These are phyloP conservation scores for Neoboletus subvelutipes DNA, from an alignment of 768 basidiomycete species.

Conservation along the genomic window DNA sequence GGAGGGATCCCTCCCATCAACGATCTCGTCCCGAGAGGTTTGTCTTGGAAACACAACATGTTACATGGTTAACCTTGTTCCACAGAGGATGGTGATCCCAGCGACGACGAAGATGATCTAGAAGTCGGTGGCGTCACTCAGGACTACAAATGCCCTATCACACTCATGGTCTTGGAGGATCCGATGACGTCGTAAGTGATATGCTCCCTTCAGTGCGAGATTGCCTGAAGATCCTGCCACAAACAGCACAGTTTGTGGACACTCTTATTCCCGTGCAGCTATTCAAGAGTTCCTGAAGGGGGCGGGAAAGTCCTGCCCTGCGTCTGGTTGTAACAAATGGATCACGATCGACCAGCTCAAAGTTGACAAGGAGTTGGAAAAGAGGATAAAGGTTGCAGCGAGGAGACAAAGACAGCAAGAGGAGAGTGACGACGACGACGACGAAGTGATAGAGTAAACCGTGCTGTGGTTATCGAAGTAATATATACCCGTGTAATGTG, in stretches of 20 bases:
- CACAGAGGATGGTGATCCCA: constrained; percentile 75
- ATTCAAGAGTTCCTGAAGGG: constrained; percentile 62
- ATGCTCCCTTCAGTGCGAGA: not conserved
- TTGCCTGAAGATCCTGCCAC: not conserved
- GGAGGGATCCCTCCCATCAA: constrained; percentile 75
- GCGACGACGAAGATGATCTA: constrained; percentile 85
- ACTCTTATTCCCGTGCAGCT: constrained; percentile 77
- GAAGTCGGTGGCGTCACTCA: constrained; percentile 85
- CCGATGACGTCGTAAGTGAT: constrained; percentile 80
- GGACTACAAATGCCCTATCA: constrained; percentile 82
- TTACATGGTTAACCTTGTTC: not conserved
- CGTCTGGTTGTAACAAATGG: constrained; percentile 65
- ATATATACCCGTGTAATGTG: constrained; percentile 14
- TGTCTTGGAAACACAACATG: not conserved
- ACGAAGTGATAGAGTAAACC: constrained; percentile 55
- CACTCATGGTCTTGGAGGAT: constrained; percentile 61
- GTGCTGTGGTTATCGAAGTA: not conserved
- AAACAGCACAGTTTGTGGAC: constrained; percentile 64
- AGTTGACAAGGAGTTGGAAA: constrained; percentile 56
- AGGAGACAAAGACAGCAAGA: constrained; percentile 48
- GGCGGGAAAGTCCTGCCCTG: constrained; percentile 54
- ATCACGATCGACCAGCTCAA: constrained; percentile 53
- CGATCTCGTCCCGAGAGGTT: constrained; percentile 70
- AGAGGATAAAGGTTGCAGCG: constrained; percentile 57
- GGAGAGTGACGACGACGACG: constrained; percentile 34